Percentiles rank a stretch among this genome's conserved stretches.
Conservation (phyloP, 495 filamentous ascomycete genomes). For the Penicillium turbatum region DNA sequence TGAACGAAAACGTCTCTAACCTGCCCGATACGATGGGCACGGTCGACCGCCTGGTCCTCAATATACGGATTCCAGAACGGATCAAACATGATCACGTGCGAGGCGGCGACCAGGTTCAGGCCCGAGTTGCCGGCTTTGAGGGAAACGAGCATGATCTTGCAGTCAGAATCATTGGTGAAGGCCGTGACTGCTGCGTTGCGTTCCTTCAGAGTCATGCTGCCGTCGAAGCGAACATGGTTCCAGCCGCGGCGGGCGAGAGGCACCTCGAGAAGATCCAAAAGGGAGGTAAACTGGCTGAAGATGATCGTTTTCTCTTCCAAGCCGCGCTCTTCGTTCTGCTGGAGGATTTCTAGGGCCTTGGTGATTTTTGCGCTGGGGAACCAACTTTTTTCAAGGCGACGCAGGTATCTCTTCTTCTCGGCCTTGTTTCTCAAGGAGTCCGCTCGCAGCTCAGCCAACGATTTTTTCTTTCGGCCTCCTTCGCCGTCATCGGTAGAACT, state of each 20-base stretch:
- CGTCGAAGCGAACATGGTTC: conserved; percentile 77
- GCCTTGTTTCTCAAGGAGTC: conserved; percentile 50
- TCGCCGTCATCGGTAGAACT: conserved; percentile 40
- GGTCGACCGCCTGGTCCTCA: conserved; percentile 92
- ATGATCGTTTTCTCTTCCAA: conserved; percentile 76
- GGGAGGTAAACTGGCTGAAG: conserved; percentile 87
- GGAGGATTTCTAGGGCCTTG: conserved; percentile 67
- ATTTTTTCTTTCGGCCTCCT: conserved; percentile 60
- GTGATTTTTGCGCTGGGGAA: conserved; percentile 74
- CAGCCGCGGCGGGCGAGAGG: conserved; percentile 63
- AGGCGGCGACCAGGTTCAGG: conserved; percentile 82
- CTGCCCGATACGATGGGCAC: conserved; percentile 89
- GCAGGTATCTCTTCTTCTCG: conserved; percentile 54
- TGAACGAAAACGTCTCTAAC: conserved; percentile 70
- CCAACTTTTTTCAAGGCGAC: conserved; percentile 60
- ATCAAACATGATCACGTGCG: conserved; percentile 85
- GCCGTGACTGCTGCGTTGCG: conserved; percentile 68
- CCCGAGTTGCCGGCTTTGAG: conserved; percentile 90
- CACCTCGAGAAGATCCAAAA: conserved; percentile 91
- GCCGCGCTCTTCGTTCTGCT: conserved; percentile 43
- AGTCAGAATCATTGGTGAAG: conserved; percentile 62
- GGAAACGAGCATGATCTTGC: conserved; percentile 80
- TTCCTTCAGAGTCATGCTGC: conserved; percentile 65
- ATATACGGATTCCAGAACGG: conserved; percentile 97
- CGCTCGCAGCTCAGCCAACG: conserved; percentile 24